Percentiles rank a stretch among this genome's conserved stretches.
Conservation (phyloP, 1,284 basidiomycete genomes). For the Boletus smithii region DNA sequence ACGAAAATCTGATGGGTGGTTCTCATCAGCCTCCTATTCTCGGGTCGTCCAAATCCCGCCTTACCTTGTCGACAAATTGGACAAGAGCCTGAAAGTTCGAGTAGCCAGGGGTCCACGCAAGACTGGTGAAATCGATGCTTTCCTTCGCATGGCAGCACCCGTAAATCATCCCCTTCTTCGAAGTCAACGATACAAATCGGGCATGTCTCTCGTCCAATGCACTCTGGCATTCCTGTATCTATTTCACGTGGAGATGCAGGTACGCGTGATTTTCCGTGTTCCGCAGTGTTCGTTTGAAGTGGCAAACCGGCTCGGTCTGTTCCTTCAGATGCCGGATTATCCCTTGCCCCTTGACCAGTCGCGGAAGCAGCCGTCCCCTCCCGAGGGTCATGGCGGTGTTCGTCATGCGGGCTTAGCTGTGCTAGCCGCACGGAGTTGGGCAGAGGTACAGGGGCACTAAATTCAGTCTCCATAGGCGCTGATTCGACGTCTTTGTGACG, state of each 20-base stretch:
- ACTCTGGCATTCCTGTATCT: conserved; percentile 52
- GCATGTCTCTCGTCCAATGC: conserved; percentile 80
- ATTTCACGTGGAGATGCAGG: conserved; percentile 13
- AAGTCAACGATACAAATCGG: conserved; percentile 94
- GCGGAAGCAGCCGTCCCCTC: neutral
- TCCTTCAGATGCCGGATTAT: conserved; percentile 2
- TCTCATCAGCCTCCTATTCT: conserved; percentile 2
- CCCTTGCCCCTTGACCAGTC: neutral
- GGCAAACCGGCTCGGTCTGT: conserved; percentile 5
- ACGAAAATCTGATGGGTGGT: conserved; percentile 41
- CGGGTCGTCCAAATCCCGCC: conserved; percentile 16
- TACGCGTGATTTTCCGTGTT: conserved; percentile 1
- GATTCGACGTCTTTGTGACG: conserved; percentile 37
- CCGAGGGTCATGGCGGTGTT: neutral
- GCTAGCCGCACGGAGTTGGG: conserved; percentile 14
- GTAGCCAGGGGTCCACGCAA: conserved; percentile 84
- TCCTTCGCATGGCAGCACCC: conserved; percentile 85
- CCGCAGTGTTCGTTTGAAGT: conserved; percentile 4
- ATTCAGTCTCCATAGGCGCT: neutral
- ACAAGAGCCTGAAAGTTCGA: conserved; percentile 86
- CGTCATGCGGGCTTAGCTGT: conserved; percentile 3
- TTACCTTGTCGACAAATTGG: conserved; percentile 87
- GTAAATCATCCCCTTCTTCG: conserved; percentile 86
- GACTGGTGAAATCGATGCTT: conserved; percentile 84
- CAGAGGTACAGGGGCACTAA: neutral